Base-by-base conservation (phyloP, 1,284 basidiomycete genomes). In the Rhodotorula mucilaginosa region DNA sequence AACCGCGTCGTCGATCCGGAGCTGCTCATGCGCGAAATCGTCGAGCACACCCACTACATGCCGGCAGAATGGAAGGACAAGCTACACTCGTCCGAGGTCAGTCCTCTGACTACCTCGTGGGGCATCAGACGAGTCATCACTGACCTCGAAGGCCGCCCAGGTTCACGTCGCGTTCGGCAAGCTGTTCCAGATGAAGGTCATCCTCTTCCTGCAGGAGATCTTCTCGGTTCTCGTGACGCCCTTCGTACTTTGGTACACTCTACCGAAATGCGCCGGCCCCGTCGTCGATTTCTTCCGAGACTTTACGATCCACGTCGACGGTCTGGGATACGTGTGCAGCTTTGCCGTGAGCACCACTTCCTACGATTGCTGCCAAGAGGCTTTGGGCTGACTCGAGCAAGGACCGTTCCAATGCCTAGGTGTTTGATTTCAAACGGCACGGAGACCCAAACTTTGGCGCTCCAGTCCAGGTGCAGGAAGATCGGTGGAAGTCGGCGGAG, bases 271-370 rank as follows among this genome's bases (percentile, higher is more conserved):
- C 79, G 91, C 95, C 3, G 89, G 90, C 12, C 89, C 89, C 0
- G 91, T 97, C 75, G 87, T 97, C 72, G 95, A 98, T 80, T 97
- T 98, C 80, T 97, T 97, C 85, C 87, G 93, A 61, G 94, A 97
- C 82, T 98, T 97, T 79, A 92, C 93, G 0, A 89, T 99, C 1
- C 95, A 98, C 81, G 91, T 99, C 47, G 95, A 97, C 77, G 93
- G 94, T 1, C 85, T 97, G 4, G 96, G 97, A 16, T 96, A 97
- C 79, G 92, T 99, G 15, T 99, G 97, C 80, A 93, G 91, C 71
- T 99, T 98, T 82, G 97, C 96, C 1, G 95, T 97, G 68, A 54
- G 70, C 57, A 26, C 18, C 31, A 8, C 57, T 3, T 21, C 6
- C 31, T 16, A 0, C 44, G 1, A 5, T 47, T 0, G 29, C 21